A percentile compares a stretch with the other conserved stretches of the same genome.
These are phyloP conservation scores for Penicillium decumbens DNA, from an alignment of 2,329 filamentous ascomycete genomes.

Conservation along the genomic window DNA sequence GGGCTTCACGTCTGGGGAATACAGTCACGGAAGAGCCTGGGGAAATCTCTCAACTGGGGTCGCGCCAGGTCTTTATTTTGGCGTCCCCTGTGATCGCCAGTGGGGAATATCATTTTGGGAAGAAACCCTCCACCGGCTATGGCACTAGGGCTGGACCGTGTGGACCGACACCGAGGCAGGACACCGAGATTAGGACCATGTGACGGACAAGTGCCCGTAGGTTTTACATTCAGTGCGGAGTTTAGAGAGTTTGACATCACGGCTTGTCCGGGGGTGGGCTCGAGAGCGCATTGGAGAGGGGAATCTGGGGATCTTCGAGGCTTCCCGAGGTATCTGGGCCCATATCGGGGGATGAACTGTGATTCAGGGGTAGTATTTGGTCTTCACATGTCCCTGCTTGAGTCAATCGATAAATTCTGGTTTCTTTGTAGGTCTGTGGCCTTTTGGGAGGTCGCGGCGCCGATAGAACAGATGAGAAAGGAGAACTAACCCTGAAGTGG, in stretches of 20 bases:
- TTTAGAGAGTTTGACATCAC: not conserved
- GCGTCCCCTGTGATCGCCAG: constrained; percentile 12
- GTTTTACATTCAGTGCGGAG: not conserved
- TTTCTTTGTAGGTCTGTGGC: not conserved
- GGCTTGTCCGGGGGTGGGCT: not conserved
- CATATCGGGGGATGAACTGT: not conserved
- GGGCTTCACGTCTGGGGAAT: constrained; percentile 7
- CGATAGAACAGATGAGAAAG: not conserved
- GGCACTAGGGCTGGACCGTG: constrained; percentile 10
- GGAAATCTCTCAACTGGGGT: constrained; percentile 4
- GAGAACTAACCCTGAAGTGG: not conserved
- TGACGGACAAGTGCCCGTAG: not conserved
- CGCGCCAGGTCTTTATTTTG: constrained; percentile 19
- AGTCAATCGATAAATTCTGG: not conserved
- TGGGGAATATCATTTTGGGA: constrained; percentile 15
- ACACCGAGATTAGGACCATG: constrained; percentile 4
- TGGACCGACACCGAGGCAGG: constrained; percentile 10
- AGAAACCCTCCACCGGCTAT: constrained; percentile 12
- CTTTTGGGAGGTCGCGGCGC: not conserved
- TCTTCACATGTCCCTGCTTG: not conserved
- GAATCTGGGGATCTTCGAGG: not conserved
- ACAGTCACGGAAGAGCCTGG: constrained; percentile 4
- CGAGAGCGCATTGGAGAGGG: not conserved
- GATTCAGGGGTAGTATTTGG: not conserved
- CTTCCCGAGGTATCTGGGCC: not conserved